Evolutionary conservation across 176 grass and related monocot genomes (phyloP).

Genomic region (Carex pumila): DNA sequence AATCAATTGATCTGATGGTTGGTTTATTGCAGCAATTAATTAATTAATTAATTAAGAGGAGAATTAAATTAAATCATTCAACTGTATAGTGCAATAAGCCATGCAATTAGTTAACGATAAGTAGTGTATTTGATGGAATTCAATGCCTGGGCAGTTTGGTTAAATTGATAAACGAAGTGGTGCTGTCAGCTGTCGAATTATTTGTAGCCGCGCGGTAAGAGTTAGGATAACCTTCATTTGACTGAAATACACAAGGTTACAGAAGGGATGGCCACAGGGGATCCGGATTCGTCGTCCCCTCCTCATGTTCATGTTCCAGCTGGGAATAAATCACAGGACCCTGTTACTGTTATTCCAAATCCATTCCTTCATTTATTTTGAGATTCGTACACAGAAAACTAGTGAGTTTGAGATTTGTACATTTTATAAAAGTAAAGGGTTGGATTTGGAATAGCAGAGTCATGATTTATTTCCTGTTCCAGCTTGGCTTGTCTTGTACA

Average conservation of each 20-base stretch:
- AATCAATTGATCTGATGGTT: conserved; percentile 2
- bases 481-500: conserved; percentile 1
- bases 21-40: conserved; percentile 5
- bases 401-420: too few relatives aligned
- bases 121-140: background rate
- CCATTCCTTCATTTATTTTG: too few relatives aligned
- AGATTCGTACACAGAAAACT: too few relatives aligned
- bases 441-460: too few relatives aligned
- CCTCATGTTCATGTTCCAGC: background rate
- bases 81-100: conserved; percentile 15
- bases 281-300: background rate
- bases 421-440: too few relatives aligned
- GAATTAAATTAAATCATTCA: conserved; percentile 17
- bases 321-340: too few relatives aligned
- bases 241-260: background rate
- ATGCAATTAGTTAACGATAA: background rate
- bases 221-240: too few relatives aligned
- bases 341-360: too few relatives aligned
- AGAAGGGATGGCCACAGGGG: background rate
- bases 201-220: background rate
- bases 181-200: background rate
- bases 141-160: background rate
- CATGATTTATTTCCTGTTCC: background rate
- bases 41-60: background rate
- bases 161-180: background rate